Evolutionary conservation across 129 eudicot species (phyloP), one percentile per base, ranked within the genome.

Genomic region (Flaveria brownii): DNA sequence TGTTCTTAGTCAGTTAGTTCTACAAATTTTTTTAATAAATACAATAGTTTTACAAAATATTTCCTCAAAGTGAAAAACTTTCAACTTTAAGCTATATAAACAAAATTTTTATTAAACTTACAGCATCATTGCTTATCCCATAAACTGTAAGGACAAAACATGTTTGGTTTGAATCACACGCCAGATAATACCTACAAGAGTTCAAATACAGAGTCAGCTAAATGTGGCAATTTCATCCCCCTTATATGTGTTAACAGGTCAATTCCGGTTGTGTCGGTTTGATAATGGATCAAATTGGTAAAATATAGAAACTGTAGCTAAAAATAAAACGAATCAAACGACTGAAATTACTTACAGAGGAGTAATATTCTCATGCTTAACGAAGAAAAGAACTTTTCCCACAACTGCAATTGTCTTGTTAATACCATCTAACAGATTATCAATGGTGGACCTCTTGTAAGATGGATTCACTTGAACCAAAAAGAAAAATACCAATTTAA

Each of bases 71-170:
- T 36, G 49, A 76, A 77, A 5, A 55, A 69, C 61, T 69, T 57
- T 17, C 5, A 59, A 39, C 72, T 71, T 77, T 13, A 23, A 66
- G 67, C 2, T 6, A 25, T 54, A 68, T 41, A 55, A 39, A 65
- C 66, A 73, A 80, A 23, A 49, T 26, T 69, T 66, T 28, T 28
- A 55, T 15, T 15, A 17, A 80, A 80, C 84, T 74, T 80, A 80
- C 84, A n/a, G 76, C 92, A 77, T 86, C 89, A 66, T 70, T 84
- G 49, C 46, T 88, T 64, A 91, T 78, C 82, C 93, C 93, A 14
- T 94, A 94, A 39, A 91, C 87, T 18, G 99, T 84, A 54, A 94
- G 86, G 30, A 91, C 85, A 81, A 85, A 89, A 82, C 92, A 91
- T 51, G 46, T 62, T 71, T 89, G 96, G 68, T 86, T 87, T 33